Evolutionary conservation across 495 filamentous ascomycete genomes (phyloP).

Genomic region (Penicillium psychrofluorescens): DNA sequence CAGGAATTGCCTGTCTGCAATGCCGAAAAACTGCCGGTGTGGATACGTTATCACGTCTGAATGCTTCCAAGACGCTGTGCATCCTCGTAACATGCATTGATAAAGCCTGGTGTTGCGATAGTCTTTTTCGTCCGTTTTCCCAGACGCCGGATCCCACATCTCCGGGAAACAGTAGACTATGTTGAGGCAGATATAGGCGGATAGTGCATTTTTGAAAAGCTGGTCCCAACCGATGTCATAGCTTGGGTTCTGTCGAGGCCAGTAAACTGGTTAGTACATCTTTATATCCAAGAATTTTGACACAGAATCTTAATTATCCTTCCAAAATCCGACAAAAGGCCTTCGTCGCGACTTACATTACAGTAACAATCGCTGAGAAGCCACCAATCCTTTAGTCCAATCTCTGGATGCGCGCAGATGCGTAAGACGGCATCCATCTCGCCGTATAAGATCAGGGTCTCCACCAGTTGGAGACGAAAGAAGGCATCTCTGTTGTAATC

Average conservation of each 20-base stretch:
- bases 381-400: constrained; percentile 3
- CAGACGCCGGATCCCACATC: constrained; percentile 9
- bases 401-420: constrained; percentile 7
- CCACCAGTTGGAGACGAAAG: constrained; percentile 15
- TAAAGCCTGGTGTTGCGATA: constrained; percentile 15
- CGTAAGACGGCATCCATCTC: constrained; percentile 16
- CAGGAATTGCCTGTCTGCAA: too few relatives aligned
- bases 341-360: neutral
- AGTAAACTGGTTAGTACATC: too few relatives aligned
- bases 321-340: too few relatives aligned
- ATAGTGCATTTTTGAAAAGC: constrained; percentile 5
- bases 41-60: too few relatives aligned
- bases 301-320: too few relatives aligned
- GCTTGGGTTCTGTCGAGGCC: too few relatives aligned
- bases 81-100: neutral
- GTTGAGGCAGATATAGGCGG: constrained; percentile 11
- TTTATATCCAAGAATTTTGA: too few relatives aligned
- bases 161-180: constrained; percentile 8
- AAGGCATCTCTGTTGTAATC: constrained; percentile 1
- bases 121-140: constrained; percentile 3
- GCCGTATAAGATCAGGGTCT: constrained; percentile 13
- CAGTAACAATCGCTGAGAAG: neutral
- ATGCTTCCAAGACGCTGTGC: too few relatives aligned
- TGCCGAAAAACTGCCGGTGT: too few relatives aligned
- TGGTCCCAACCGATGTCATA: constrained; percentile 9